A percentile compares a stretch with the other conserved stretches of the same genome.
These are phyloP conservation scores for Marchantia polymorpha DNA, from an alignment of 225 moss, liverwort and hornwort species.

Conservation along the genomic window DNA sequence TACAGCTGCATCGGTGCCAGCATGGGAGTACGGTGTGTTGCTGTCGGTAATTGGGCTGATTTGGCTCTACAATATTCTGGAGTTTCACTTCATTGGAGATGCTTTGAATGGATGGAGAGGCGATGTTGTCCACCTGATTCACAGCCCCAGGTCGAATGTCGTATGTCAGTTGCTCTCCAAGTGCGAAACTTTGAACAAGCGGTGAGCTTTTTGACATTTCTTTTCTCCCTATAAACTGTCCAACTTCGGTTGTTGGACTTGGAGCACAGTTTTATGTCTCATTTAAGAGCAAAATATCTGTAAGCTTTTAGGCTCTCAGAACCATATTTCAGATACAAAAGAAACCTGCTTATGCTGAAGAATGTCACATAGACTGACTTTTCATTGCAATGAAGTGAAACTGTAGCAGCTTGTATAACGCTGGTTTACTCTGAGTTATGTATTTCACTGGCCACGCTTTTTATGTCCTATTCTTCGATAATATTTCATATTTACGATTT, in stretches of 20 bases:
- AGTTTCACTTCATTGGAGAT: constrained; percentile 80
- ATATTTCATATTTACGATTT: no score
- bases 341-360: no score
- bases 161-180: constrained; percentile 53
- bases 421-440: no score
- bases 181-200: constrained; percentile 60
- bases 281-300: no score
- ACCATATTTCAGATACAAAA: no score
- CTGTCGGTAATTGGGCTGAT: constrained; percentile 36
- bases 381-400: no score
- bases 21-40: constrained; percentile 63
- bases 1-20: constrained; percentile 53
- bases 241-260: neutral
- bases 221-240: neutral
- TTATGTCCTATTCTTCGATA: no score
- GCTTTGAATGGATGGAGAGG: constrained; percentile 67
- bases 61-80: constrained; percentile 58
- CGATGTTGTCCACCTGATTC: constrained; percentile 54
- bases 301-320: no score
- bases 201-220: constrained; percentile 31
- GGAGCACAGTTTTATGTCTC: no score
- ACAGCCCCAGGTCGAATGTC: constrained; percentile 52
- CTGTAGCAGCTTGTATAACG: no score
- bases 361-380: no score
- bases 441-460: no score